Evolutionary conservation across 768 basidiomycete genomes (phyloP), one percentile per base, ranked within the genome.

Genomic region (Neoboletus subvelutipes): DNA sequence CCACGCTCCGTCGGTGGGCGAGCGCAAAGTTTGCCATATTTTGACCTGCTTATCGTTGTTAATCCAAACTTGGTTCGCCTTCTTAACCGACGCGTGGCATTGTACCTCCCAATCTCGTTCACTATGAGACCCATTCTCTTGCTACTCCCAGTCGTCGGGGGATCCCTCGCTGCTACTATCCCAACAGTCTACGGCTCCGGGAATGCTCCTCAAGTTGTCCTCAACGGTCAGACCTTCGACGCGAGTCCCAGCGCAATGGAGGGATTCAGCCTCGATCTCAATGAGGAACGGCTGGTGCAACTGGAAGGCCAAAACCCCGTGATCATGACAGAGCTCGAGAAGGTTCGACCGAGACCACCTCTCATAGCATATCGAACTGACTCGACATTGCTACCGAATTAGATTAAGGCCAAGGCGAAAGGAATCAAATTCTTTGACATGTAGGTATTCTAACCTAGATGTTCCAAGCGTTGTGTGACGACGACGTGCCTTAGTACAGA

Each of bases 321-420:
- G 50, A 88, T 84, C 87, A 88, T 94, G 76, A 83, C 92, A 15
- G 94, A 97, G 73, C 74, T 89, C n/a, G 87, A 94, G 64, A 97
- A 96, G 86, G 90, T 88, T 31, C 10, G 62, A 20, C 33, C 36
- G 12, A 29, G 13, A 20, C 24, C 15, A 8, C 22, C 10, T 20
- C 2, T 9, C 15, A 22, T 18, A 31, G 5, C 17, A 17, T 24
- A 3, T 20, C 18, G 20, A 39, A 45, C 53, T 45, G 1, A 62
- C 33, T 13, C 39, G 8, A 37, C 42, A 5, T 29, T 2, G 2
- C 42, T 43, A 5, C 26, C 17, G 17, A 20, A 18, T 9, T 54
- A 93, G 92, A 88, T 95, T 58, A 76, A 84, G 65, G 81, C 85
- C 58, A 95, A 90, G 73, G 85, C 85, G 49, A 78, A 81, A 62